A percentile compares a stretch with the other conserved stretches of the same genome.
phyloP scores from a whole-genome alignment of 768 basidiomycete species.

The Lactarius akahatsu region DNA sequence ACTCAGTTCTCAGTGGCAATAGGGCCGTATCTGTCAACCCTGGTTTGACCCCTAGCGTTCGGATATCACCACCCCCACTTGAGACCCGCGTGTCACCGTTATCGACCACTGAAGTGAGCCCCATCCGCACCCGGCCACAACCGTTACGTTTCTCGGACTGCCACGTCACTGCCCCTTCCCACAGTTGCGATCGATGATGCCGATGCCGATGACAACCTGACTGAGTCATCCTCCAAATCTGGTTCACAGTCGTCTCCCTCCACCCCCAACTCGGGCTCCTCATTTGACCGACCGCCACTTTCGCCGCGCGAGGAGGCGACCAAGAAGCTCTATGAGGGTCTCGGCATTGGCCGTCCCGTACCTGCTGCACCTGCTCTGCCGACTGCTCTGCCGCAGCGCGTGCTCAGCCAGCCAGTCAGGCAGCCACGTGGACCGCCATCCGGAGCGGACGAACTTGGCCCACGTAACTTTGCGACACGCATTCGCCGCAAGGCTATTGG shows the following conservation, averaged over 20 bases:
- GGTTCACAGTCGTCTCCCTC: slow-evolving; percentile 62
- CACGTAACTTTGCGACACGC: slow-evolving; percentile 86
- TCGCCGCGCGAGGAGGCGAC: slow-evolving; percentile 85
- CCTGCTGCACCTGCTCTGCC: slow-evolving; percentile 40
- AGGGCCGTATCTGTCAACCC: slow-evolving; percentile 48
- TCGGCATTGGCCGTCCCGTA: slow-evolving; percentile 75
- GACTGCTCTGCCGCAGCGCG: slow-evolving; percentile 42
- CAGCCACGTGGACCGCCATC: slow-evolving; percentile 89
- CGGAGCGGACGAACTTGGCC: slow-evolving; percentile 80
- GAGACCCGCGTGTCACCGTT: slow-evolving; percentile 59
- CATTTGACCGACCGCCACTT: slow-evolving; percentile 52
- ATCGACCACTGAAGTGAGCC: slow-evolving; percentile 34
- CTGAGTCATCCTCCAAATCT: slow-evolving; percentile 53
- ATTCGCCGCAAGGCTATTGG: slow-evolving; percentile 84
- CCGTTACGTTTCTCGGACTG: slow-evolving; percentile 49
- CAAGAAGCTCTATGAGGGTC: slow-evolving; percentile 85
- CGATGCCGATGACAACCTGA: slow-evolving; percentile 30
- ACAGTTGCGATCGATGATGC: slow-evolving; percentile 31
- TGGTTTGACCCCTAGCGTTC: slow-evolving; percentile 56
- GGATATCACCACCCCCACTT: slow-evolving; percentile 67
- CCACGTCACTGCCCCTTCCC: slow-evolving; percentile 34
- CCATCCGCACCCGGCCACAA: slow-evolving; percentile 64
- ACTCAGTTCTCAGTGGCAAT: slow-evolving; percentile 68
- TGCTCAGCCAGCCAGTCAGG: slow-evolving; percentile 71
- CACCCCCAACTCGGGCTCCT: slow-evolving; percentile 71